These are phyloP conservation scores for Nevesoporus exiguus DNA, from an alignment of 768 basidiomycete genomes.

Conservation along the genomic window DNA sequence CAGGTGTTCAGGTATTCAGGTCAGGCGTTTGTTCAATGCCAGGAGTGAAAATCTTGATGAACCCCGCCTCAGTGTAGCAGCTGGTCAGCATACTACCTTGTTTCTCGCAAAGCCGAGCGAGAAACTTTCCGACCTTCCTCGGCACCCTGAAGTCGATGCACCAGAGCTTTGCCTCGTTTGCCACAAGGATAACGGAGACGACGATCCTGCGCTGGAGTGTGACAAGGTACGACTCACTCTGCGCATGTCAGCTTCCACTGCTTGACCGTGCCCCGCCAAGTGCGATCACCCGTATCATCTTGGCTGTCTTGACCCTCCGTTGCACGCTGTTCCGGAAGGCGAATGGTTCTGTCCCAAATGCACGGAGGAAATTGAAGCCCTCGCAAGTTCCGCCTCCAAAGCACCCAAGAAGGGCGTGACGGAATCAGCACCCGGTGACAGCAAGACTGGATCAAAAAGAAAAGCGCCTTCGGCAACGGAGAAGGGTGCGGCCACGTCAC, in stretches of 20 bases:
- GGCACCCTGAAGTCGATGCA: slow-evolving; percentile 76
- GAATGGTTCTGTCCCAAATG: slow-evolving; percentile 93
- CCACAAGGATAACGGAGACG: slow-evolving; percentile 63
- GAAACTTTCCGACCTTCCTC: slow-evolving; percentile 70
- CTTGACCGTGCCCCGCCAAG: slow-evolving; percentile 36
- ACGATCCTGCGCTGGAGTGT: slow-evolving; percentile 77
- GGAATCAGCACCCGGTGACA: slow-evolving; percentile 10
- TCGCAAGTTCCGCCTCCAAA: slow-evolving; percentile 16
- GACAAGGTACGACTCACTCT: slow-evolving; percentile 62
- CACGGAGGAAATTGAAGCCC: slow-evolving; percentile 52
- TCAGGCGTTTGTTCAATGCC: slow-evolving; percentile 43
- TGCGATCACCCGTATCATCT: slow-evolving; percentile 90
- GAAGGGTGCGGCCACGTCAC: slow-evolving; percentile 33
- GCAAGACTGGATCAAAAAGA: slow-evolving; percentile 38
- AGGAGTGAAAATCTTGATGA: not conserved
- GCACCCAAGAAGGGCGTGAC: slow-evolving; percentile 17
- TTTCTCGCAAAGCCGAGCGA: slow-evolving; percentile 77
- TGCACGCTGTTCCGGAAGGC: slow-evolving; percentile 75
- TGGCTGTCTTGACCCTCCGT: slow-evolving; percentile 74
- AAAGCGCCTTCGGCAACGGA: slow-evolving; percentile 42
- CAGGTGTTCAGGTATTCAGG: slow-evolving; percentile 71
- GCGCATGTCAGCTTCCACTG: not conserved
- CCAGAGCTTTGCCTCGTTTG: slow-evolving; percentile 73
- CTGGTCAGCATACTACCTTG: slow-evolving; percentile 82
- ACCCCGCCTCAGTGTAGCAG: slow-evolving; percentile 56